Evolutionary conservation across 768 basidiomycete genomes (phyloP).

Genomic region (Ramaria rubella): DNA sequence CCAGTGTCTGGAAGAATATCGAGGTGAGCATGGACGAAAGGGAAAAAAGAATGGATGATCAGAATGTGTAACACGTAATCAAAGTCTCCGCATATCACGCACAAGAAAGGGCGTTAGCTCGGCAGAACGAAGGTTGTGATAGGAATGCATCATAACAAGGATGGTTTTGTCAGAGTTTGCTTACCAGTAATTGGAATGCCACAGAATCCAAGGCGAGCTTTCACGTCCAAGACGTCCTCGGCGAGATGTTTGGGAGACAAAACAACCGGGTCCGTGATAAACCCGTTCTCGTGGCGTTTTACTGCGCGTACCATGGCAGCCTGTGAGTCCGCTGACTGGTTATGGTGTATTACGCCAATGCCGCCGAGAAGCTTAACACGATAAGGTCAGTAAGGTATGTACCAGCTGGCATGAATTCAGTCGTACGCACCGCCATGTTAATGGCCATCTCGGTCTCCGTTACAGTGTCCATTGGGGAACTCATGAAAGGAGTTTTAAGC

Average conservation of each 20-base stretch:
- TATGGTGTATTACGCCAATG: constrained; percentile 98
- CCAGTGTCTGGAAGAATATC: constrained; percentile 74
- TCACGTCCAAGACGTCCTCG: constrained; percentile 89
- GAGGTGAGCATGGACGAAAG: constrained; percentile 19
- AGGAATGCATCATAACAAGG: constrained; percentile 38
- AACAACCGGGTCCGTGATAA: constrained; percentile 92
- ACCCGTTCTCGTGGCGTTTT: constrained; percentile 98
- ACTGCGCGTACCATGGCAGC: constrained; percentile 97
- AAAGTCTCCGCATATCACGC: constrained; percentile 68
- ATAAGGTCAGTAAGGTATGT: constrained; percentile 1
- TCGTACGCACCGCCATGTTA: constrained; percentile 70
- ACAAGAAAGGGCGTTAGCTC: constrained; percentile 56
- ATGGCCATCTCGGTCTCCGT: constrained; percentile 95
- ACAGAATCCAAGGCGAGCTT: constrained; percentile 85
- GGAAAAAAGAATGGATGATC: constrained; percentile 6
- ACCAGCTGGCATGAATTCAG: constrained; percentile 11
- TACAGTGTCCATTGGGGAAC: constrained; percentile 99
- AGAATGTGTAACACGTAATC: neutral
- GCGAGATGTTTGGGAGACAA: constrained; percentile 72
- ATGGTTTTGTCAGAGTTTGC: constrained; percentile 27
- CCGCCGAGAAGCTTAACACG: constrained; percentile 73
- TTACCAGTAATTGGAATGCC: constrained; percentile 96
- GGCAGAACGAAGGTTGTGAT: constrained; percentile 87
- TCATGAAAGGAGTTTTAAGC: constrained; percentile 94
- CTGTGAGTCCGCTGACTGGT: constrained; percentile 76